A percentile compares a stretch with the other conserved stretches of the same genome.
These are phyloP conservation scores for Protomyces macrosporus DNA, from an alignment of 1,139 yeast species.

Conservation along the genomic window DNA sequence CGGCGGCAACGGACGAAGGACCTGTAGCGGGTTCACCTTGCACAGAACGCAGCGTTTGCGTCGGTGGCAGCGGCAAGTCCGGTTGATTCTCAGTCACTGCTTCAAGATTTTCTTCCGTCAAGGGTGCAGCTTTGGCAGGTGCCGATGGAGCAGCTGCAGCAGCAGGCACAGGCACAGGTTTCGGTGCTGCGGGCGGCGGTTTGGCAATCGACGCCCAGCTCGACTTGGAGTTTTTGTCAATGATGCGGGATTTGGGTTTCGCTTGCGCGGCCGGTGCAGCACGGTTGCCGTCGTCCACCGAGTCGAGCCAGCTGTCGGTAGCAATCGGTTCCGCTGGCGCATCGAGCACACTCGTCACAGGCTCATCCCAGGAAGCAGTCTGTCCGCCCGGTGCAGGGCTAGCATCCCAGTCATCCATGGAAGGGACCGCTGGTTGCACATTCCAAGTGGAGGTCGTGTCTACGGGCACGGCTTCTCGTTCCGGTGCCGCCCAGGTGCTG, in stretches of 20 bases:
- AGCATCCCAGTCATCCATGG: background rate
- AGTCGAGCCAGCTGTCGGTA: background rate
- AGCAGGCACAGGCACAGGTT: background rate
- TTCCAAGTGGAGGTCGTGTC: background rate
- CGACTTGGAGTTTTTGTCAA: conserved; percentile 19
- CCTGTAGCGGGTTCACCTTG: conserved; percentile 24
- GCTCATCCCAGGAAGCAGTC: background rate
- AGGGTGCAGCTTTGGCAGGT: background rate
- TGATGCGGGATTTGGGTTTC: conserved; percentile 19
- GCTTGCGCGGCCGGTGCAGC: background rate
- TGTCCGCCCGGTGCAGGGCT: background rate
- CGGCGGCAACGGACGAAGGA: conserved; percentile 8
- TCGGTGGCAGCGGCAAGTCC: conserved; percentile 16
- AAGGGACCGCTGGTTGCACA: background rate
- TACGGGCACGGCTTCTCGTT: background rate
- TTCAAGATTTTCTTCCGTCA: conserved; percentile 20
- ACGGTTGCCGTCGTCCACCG: background rate
- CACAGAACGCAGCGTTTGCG: conserved; percentile 17
- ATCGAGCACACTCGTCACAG: background rate
- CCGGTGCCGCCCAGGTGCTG: background rate
- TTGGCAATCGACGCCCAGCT: conserved; percentile 24
- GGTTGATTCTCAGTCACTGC: conserved; percentile 18
- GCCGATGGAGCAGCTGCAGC: background rate
- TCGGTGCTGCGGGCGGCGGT: background rate
- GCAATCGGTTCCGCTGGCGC: background rate